Evolutionary conservation across 148 eudicot species (phyloP), one percentile per base, ranked within the genome.

Genomic region (Beta vulgaris): DNA sequence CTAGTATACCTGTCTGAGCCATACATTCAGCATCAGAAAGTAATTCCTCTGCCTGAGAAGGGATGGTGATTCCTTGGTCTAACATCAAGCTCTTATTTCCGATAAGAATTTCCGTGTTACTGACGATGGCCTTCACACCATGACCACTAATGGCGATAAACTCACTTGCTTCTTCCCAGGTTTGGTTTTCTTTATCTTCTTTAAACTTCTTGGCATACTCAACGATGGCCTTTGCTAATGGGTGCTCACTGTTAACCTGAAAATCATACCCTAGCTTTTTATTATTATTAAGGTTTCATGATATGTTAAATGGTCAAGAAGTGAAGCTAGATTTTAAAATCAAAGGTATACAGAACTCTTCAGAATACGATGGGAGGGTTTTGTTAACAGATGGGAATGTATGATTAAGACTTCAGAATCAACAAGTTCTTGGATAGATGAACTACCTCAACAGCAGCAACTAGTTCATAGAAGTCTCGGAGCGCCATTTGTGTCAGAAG

Each of bases 191-290:
- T 77, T 82, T 89, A 21, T 86, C 91, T 73, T 79, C 91, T 85
- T 76, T 82, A 39, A 91, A 86, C 72, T 89, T 92, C 81, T 88
- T 89, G 72, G 91, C 97, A 65, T 92, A 89, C 78, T 89, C 99
- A 42, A 91, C 88, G 5, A 95, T 81, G 7, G 99, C 97, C 71
- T 95, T 95, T 60, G 89, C 99, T 78, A 95, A 78, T 26, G 99
- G 99, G 77, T 95, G 99, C 78, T 95, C 99, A 49, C 99, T 95
- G 61, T 95, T 90, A 43, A 85, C 88, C 98, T 94, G 82, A 15
- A 11, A 76, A 29, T 69, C 28, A 62, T 57, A 36, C 59, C 26
- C 35, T 39, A 55, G 29, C 39, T 54, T 53, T 54, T 53, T 39
- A 4, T 57, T 15, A 26, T 59, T 14, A 37, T 54, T 7, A 28